Conservation (phyloP, 106 monocot genomes). For the Dendrobium chrysotoxum region DNA sequence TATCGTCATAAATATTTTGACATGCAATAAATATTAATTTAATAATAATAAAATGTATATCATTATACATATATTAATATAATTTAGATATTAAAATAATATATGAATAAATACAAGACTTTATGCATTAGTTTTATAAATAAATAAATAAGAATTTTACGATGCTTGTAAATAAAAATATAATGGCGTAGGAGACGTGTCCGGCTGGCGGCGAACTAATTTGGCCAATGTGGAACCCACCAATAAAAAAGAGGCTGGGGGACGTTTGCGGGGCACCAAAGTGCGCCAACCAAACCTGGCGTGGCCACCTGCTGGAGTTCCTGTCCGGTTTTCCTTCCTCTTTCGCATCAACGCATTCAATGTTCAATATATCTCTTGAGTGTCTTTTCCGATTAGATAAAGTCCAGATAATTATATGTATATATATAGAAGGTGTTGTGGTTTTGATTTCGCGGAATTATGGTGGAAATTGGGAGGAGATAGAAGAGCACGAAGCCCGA, state of each 20-base stretch:
- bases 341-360: neutral
- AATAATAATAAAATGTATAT: too few relatives aligned
- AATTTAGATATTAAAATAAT: too few relatives aligned
- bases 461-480: neutral
- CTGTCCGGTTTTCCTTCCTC: neutral
- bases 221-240: neutral
- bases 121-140: too few relatives aligned
- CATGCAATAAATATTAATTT: too few relatives aligned
- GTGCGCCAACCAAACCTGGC: neutral
- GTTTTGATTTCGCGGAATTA: neutral
- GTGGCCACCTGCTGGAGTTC: neutral
- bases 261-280: neutral
- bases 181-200: neutral
- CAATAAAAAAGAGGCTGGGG: neutral
- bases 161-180: too few relatives aligned
- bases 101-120: too few relatives aligned
- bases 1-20: too few relatives aligned
- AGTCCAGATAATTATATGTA: neutral
- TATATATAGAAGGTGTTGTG: neutral
- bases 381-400: neutral
- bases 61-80: too few relatives aligned
- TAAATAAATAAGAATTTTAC: neutral
- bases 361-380: neutral
- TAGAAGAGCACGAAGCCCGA: neutral
- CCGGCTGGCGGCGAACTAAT: neutral